Evolutionary conservation across 2,329 filamentous ascomycete genomes (phyloP).

Genomic region (Dryadomyces quercivorus): DNA sequence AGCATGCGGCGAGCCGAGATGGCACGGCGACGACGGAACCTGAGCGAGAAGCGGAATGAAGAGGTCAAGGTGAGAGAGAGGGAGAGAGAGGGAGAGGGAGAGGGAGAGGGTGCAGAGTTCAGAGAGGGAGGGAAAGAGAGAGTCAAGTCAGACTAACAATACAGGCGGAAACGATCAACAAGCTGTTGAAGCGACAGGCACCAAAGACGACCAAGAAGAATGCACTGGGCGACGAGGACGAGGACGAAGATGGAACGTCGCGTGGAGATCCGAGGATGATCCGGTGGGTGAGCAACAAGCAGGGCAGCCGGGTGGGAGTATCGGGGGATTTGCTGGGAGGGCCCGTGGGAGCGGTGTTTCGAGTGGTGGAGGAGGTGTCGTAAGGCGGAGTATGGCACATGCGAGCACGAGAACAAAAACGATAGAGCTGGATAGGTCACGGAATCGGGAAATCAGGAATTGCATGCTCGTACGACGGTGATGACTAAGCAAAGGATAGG

Average conservation of each 20-base stretch:
- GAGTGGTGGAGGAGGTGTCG: constrained; percentile 38
- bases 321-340: constrained; percentile 55
- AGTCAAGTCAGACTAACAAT: no score
- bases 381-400: neutral
- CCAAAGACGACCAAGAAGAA: constrained; percentile 54
- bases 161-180: constrained; percentile 85
- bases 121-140: no score
- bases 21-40: constrained; percentile 47
- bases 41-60: constrained; percentile 53
- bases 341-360: constrained; percentile 49
- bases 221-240: constrained; percentile 34
- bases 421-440: no score
- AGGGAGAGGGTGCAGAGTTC: no score
- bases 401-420: no score
- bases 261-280: constrained; percentile 42
- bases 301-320: constrained; percentile 50
- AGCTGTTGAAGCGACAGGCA: constrained; percentile 74
- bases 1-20: constrained; percentile 52
- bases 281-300: constrained; percentile 58
- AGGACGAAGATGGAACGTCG: constrained; percentile 29
- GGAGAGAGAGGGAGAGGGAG: no score
- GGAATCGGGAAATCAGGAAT: no score
- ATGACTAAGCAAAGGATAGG: no score
- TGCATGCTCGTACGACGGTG: no score
- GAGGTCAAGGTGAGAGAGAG: constrained; percentile 39